These are phyloP conservation scores for Spinacia oleracea DNA, from an alignment of 179 eudicot species.

Conservation along the genomic window DNA sequence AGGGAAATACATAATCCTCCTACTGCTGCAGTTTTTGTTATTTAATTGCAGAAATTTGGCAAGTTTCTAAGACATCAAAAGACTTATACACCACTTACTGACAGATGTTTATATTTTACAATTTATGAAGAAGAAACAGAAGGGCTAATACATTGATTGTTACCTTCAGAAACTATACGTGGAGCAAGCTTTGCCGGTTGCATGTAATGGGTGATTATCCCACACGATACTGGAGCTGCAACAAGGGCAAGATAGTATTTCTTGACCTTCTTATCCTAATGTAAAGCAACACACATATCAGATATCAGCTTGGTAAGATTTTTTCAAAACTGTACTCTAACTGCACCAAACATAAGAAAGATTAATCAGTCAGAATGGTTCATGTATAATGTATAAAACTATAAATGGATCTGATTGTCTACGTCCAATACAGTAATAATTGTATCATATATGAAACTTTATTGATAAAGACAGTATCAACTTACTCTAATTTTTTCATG, in stretches of 20 bases:
- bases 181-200: conserved; percentile 78
- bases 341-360: neutral
- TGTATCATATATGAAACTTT: neutral
- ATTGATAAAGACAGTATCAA: conserved; percentile 9
- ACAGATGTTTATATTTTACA: neutral
- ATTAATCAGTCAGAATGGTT: neutral
- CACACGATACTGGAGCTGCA: conserved; percentile 76
- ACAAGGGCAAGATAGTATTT: conserved; percentile 91
- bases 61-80: neutral
- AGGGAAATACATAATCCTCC: neutral
- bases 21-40: too few relatives aligned
- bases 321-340: neutral
- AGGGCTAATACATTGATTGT: neutral
- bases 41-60: neutral
- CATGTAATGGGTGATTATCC: conserved; percentile 87
- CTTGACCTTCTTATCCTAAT: conserved; percentile 83
- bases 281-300: conserved; percentile 20
- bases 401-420: neutral
- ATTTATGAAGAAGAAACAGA: neutral
- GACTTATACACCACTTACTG: neutral
- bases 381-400: too few relatives aligned
- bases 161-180: conserved; percentile 82
- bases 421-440: neutral
- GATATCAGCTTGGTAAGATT: conserved; percentile 3
- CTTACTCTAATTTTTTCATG: conserved; percentile 88